Percentiles rank a stretch among this genome's conserved stretches.
These are phyloP conservation scores for Geranium brycei DNA, from an alignment of 345 rosid genomes.

Conservation along the genomic window DNA sequence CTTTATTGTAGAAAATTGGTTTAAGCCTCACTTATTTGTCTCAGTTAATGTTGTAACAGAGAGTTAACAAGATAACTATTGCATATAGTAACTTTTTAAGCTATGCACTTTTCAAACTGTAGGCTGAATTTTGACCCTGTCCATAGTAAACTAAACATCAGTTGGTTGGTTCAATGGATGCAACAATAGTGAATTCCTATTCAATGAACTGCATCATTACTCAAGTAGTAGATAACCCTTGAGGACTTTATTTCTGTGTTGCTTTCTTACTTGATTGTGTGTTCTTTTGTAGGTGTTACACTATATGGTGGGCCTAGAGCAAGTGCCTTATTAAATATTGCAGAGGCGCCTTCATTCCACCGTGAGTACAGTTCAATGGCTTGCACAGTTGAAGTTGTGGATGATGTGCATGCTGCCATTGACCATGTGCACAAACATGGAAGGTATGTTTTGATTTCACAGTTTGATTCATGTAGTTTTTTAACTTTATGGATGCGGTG, in stretches of 20 bases:
- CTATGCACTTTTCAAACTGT: no score
- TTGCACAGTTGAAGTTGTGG: constrained; percentile 85
- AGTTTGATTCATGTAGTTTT: no score
- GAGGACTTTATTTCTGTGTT: not conserved
- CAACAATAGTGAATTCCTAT: no score
- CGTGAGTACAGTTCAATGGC: constrained; percentile 77
- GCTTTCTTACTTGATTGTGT: not conserved
- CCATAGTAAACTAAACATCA: no score
- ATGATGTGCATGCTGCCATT: constrained; percentile 68
- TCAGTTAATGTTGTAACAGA: no score
- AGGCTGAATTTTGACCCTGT: no score
- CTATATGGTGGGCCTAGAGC: constrained; percentile 81
- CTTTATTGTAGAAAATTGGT: no score
- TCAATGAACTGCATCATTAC: not conserved
- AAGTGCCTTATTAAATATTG: constrained; percentile 40
- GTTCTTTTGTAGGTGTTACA: constrained; percentile 42
- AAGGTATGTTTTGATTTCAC: constrained; percentile 31
- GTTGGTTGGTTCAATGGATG: no score
- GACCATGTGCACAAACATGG: constrained; percentile 85
- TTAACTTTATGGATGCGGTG: not conserved
- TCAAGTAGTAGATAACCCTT: not conserved
- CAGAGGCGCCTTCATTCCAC: constrained; percentile 49
- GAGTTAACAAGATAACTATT: no score
- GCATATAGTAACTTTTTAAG: no score
- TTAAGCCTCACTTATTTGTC: no score